A percentile compares a stretch with the other conserved stretches of the same genome.
Conservation (phyloP, 768 basidiomycete species). For the Russula ochroleuca region DNA sequence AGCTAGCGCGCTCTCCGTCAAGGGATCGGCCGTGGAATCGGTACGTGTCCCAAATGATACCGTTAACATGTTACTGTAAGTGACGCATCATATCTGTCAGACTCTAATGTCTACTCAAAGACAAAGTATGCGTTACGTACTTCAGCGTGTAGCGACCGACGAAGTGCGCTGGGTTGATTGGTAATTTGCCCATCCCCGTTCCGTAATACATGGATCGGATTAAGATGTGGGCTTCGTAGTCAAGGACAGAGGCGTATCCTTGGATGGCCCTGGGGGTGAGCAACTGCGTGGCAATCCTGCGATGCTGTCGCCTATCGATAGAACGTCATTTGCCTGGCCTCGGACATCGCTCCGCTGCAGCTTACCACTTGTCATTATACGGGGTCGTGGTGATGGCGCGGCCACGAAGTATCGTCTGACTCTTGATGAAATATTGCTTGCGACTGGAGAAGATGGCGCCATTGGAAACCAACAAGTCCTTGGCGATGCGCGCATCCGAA, state of each 20-base stretch:
- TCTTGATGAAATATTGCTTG: conserved; percentile 46
- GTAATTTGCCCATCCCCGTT: conserved; percentile 33
- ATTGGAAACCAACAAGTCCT: conserved; percentile 44
- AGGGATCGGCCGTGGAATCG: conserved; percentile 37
- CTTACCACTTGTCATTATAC: conserved; percentile 43
- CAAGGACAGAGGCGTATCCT: conserved; percentile 37
- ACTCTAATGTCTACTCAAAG: not conserved
- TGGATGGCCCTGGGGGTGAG: conserved; percentile 38
- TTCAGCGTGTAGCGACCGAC: conserved; percentile 38
- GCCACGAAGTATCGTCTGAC: conserved; percentile 42
- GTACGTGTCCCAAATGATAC: conserved; percentile 44
- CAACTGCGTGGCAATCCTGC: conserved; percentile 38
- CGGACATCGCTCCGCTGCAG: not conserved
- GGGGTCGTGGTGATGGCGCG: conserved; percentile 44
- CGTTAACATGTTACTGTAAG: conserved; percentile 43
- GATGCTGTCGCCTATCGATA: conserved; percentile 40
- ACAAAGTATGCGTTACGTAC: conserved; percentile 7
- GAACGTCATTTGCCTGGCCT: not conserved
- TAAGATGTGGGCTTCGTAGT: conserved; percentile 40
- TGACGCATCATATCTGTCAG: conserved; percentile 19
- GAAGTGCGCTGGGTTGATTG: conserved; percentile 41
- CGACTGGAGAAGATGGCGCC: conserved; percentile 45
- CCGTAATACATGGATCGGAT: conserved; percentile 38
- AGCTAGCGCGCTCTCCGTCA: conserved; percentile 37
- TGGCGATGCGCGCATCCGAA: conserved; percentile 43